Evolutionary conservation across 805 yeast species (phyloP).

Genomic region (Cyberlindnera xishuangbannaensis): DNA sequence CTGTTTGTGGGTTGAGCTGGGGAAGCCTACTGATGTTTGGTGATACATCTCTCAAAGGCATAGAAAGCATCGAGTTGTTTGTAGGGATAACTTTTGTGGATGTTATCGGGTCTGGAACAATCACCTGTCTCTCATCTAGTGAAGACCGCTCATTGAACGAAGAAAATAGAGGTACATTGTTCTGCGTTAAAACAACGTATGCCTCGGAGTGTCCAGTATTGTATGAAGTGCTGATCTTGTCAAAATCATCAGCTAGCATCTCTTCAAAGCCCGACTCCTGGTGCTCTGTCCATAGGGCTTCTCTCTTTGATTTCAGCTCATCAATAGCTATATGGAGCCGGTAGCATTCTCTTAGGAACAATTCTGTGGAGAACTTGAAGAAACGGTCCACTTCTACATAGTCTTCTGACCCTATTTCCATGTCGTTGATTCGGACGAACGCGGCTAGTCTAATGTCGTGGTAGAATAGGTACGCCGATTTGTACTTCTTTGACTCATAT

Average conservation of each 20-base stretch:
- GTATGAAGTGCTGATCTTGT: conserved; percentile 50
- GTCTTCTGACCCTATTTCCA: conserved; percentile 41
- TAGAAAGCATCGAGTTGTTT: conserved; percentile 15
- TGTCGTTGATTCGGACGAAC: conserved; percentile 39
- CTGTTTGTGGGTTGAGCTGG: conserved; percentile 27
- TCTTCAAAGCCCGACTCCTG: conserved; percentile 26
- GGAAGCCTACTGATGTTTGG: conserved; percentile 17
- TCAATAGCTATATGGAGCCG: conserved; percentile 27
- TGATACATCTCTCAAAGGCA: conserved; percentile 26
- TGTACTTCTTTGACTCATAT: conserved; percentile 35
- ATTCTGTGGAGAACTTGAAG: conserved; percentile 55
- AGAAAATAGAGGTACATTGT: conserved; percentile 74
- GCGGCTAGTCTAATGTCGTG: conserved; percentile 64
- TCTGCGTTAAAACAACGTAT: conserved; percentile 48
- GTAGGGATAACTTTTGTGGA: conserved; percentile 66
- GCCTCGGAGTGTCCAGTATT: conserved; percentile 58
- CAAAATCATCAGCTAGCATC: conserved; percentile 51
- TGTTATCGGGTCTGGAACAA: conserved; percentile 61
- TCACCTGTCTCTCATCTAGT: conserved; percentile 67
- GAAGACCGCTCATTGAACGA: conserved; percentile 64
- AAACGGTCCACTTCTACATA: conserved; percentile 56
- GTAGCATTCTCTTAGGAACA: conserved; percentile 56
- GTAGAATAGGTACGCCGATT: conserved; percentile 44
- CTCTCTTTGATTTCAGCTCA: conserved; percentile 7
- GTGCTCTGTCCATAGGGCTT: conserved; percentile 9